phyloP scores from a whole-genome alignment of 1,284 basidiomycete genomes.

The Ceraceosorus bombacis region DNA sequence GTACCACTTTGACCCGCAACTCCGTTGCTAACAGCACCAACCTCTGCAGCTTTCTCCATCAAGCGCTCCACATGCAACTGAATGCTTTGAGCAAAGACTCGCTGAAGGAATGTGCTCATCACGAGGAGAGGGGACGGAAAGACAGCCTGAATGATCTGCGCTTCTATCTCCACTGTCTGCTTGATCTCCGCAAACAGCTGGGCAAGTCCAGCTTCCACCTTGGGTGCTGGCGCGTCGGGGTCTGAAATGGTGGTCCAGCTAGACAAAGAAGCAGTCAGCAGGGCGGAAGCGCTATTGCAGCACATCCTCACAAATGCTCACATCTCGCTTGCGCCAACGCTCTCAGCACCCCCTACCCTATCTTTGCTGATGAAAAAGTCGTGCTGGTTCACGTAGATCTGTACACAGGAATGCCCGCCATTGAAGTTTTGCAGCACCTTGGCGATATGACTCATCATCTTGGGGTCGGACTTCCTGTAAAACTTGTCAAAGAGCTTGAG shows the following conservation, averaged over 20 bases:
- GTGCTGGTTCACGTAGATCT: constrained; percentile 98
- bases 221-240: constrained; percentile 71
- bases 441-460: constrained; percentile 99
- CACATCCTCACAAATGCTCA: constrained; percentile 47
- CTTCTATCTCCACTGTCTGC: constrained; percentile 83
- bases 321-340: constrained; percentile 59
- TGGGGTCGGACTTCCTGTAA: constrained; percentile 92
- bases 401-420: constrained; percentile 89
- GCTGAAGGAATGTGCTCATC: constrained; percentile 95
- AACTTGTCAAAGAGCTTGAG: constrained; percentile 77
- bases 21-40: constrained; percentile 16
- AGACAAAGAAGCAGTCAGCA: constrained; percentile 5
- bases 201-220: constrained; percentile 68
- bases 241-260: constrained; percentile 63
- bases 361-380: constrained; percentile 60
- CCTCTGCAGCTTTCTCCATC: constrained; percentile 41
- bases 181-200: constrained; percentile 82
- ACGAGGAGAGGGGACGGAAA: constrained; percentile 96
- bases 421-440: constrained; percentile 96
- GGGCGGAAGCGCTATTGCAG: constrained; percentile 16
- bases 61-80: constrained; percentile 45
- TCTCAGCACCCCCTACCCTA: constrained; percentile 59
- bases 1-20: neutral
- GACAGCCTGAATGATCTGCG: constrained; percentile 95
- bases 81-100: constrained; percentile 88